Base-by-base conservation (phyloP, 78 protist genomes). In the Neovahlkampfia damariscottae region DNA sequence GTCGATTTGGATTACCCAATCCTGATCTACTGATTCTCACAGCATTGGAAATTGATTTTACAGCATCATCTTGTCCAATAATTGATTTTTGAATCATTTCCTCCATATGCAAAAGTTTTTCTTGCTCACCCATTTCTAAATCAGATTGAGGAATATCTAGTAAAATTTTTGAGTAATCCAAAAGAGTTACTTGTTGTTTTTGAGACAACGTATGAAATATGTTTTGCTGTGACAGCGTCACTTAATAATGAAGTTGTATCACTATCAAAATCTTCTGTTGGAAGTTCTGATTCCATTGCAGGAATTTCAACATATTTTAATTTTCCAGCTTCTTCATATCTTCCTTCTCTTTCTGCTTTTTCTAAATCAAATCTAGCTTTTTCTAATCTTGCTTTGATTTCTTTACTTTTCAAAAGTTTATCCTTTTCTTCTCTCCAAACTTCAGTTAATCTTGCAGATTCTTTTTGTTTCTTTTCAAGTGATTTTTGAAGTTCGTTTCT, bases 111-210 rank as follows among this genome's bases (percentile, higher is more conserved):
- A 90, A 86, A 32, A 90, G 69, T 41, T 81, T 80, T 39, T 88
- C 72, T 37, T 67, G 2, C 67, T 87, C 89, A 38, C 86, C 41
- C 77, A 80, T 77, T n/a, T 39, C 9, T 27, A 96, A 80, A 40
- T 84, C 74, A 27, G 72, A 10, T 10, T 94, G 96, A 50, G 99
- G 99, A 35, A 69, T 37, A 5, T 8, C n/a, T 29, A 31, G 10
- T 36, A 87, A 76, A 66, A 69, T 39, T 5, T 6, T 0, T 37
- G n/a, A n/a, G n/a, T n/a, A n/a, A n/a, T n/a, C n/a, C n/a, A n/a
- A 86, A 75, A 0, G 93, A 90, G 66, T 86, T 89, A 69, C 93
- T 90, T 30, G 93, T 89, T 79, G 84, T 77, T 19, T 70, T 37
- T 19, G 90, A 1, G 38, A 89, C 83, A 8, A 89, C 89, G 30